Conservation (phyloP, 306 rosid genomes). For the Rosa persica region DNA sequence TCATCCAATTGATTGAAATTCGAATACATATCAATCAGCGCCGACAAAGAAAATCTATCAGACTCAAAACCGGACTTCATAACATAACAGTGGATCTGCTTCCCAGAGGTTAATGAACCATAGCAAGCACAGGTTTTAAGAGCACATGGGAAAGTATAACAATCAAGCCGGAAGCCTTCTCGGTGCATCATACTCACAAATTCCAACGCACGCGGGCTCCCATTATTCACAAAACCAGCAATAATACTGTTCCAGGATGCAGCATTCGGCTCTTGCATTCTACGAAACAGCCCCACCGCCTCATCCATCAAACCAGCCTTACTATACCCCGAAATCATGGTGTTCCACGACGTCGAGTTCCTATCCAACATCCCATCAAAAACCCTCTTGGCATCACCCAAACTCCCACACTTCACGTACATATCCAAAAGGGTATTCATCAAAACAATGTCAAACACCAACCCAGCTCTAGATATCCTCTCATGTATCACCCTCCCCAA, state of each 20-base stretch:
- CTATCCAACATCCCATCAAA: constrained; percentile 43
- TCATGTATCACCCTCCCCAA: constrained; percentile 58
- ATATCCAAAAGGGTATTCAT: constrained; percentile 88
- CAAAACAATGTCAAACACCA: constrained; percentile 66
- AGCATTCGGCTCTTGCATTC: constrained; percentile 60
- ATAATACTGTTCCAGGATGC: constrained; percentile 80
- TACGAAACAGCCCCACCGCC: constrained; percentile 56
- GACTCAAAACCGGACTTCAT: constrained; percentile 62
- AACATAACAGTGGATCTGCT: constrained; percentile 61
- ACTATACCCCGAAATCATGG: constrained; percentile 55
- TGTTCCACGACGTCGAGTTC: constrained; percentile 63
- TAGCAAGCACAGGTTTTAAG: constrained; percentile 55
- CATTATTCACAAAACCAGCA: constrained; percentile 62
- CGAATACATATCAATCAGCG: constrained; percentile 82
- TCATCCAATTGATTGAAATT: constrained; percentile 52
- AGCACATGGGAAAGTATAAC: constrained; percentile 71
- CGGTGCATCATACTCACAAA: constrained; percentile 59
- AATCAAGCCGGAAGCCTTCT: constrained; percentile 57
- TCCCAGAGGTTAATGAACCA: constrained; percentile 46
- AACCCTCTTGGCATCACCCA: constrained; percentile 58
- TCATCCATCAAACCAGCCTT: constrained; percentile 58
- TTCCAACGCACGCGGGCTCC: constrained; percentile 42
- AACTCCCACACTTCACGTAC: constrained; percentile 79
- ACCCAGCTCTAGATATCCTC: constrained; percentile 32
- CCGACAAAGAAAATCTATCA: constrained; percentile 57